Evolutionary conservation across 2,329 filamentous ascomycete species (phyloP).

Genomic region (Apiospora pterosperma): DNA sequence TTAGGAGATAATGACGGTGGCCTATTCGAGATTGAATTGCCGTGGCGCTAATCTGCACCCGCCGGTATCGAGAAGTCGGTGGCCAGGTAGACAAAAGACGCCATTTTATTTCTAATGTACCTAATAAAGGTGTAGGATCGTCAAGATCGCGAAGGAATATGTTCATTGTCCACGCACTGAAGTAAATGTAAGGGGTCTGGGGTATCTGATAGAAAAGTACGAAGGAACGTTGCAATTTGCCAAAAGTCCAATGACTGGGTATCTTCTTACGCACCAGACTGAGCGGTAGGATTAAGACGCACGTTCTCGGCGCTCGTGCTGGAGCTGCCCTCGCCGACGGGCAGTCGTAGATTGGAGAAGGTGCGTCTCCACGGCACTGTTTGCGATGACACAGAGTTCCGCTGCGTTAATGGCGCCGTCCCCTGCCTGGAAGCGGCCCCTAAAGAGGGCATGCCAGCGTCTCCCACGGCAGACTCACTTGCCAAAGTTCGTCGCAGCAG

Average conservation of each 20-base stretch:
- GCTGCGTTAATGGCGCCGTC: background rate
- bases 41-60: background rate
- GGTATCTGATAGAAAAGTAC: background rate
- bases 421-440: background rate
- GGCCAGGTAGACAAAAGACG: background rate
- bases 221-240: background rate
- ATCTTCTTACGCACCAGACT: constrained; percentile 25
- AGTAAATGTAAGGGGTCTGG: background rate
- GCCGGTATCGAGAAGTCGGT: background rate
- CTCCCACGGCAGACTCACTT: constrained; percentile 23
- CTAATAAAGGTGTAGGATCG: background rate
- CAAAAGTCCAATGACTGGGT: background rate
- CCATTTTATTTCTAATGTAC: background rate
- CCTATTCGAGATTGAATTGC: background rate
- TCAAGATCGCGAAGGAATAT: background rate
- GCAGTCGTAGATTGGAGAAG: constrained; percentile 35
- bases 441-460: background rate
- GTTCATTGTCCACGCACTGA: background rate
- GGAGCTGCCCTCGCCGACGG: constrained; percentile 27
- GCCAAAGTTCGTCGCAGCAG: constrained; percentile 47
- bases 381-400: background rate
- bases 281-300: constrained; percentile 26
- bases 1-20: background rate
- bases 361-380: constrained; percentile 17
- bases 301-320: constrained; percentile 17